Evolutionary conservation across 768 basidiomycete species (phyloP).

Genomic region (Suillus brevipes): DNA sequence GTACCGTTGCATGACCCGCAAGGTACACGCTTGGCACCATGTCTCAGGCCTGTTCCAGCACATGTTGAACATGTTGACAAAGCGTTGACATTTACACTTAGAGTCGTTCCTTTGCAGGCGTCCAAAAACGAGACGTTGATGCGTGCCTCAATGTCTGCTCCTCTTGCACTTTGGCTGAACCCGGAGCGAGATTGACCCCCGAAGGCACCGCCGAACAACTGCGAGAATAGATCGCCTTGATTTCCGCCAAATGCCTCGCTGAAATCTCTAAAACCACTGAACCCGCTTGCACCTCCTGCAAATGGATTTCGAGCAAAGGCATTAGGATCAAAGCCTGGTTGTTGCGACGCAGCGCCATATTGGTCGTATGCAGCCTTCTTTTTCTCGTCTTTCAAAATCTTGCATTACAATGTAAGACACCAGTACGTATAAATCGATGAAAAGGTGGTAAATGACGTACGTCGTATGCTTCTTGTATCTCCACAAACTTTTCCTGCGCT

Average conservation of each 20-base stretch:
- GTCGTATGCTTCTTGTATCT: conserved; percentile 97
- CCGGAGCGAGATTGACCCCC: conserved; percentile 49
- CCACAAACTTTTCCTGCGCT: conserved; percentile 90
- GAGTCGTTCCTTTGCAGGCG: conserved; percentile 85
- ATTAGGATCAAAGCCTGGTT: conserved; percentile 92
- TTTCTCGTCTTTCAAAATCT: conserved; percentile 94
- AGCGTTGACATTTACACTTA: conserved; percentile 74
- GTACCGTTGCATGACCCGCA: conserved; percentile 84
- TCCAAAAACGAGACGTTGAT: conserved; percentile 86
- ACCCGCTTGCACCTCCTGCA: conserved; percentile 54
- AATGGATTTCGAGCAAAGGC: conserved; percentile 64
- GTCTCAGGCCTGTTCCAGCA: conserved; percentile 82
- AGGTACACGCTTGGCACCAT: conserved; percentile 77
- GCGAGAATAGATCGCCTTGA: conserved; percentile 76
- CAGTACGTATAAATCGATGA: conserved; percentile 17
- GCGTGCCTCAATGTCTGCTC: conserved; percentile 80
- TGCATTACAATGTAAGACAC: conserved; percentile 20
- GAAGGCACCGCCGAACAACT: conserved; percentile 74
- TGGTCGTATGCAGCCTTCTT: conserved; percentile 90
- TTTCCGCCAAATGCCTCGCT: conserved; percentile 53
- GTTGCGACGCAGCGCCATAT: conserved; percentile 89
- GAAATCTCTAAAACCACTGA: conserved; percentile 74
- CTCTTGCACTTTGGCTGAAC: conserved; percentile 49
- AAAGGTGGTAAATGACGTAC: conserved; percentile 45
- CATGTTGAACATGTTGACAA: conserved; percentile 85